phyloP scores from a whole-genome alignment of 176 grass and related monocot genomes.

The Thinopyrum elongatum region DNA sequence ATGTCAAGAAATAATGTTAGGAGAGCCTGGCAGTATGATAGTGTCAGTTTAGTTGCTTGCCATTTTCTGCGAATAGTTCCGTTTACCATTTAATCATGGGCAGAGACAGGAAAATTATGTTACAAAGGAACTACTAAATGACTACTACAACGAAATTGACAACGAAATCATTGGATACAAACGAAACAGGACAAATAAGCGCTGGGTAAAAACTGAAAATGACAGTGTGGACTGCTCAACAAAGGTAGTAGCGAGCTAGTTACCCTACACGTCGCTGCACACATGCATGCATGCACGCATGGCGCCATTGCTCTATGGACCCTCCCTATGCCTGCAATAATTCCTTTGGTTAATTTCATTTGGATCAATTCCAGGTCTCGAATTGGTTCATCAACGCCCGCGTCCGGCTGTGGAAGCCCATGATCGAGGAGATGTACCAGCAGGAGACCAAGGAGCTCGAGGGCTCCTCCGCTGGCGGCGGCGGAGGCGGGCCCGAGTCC shows the following conservation, averaged over 20 bases:
- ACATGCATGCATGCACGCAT: conserved; percentile 43
- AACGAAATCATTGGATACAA: conserved; percentile 4
- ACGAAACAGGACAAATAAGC: conserved; percentile 21
- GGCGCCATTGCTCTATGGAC: conserved; percentile 31
- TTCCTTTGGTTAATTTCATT: conserved; percentile 35
- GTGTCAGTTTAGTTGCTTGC: not conserved
- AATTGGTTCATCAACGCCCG: conserved; percentile 99
- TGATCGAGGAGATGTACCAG: conserved; percentile 99
- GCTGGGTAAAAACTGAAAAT: conserved; percentile 29
- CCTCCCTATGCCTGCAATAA: conserved; percentile 40
- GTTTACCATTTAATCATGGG: not conserved
- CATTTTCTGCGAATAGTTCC: not conserved
- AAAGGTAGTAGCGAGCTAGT: not conserved
- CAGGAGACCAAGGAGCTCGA: conserved; percentile 80
- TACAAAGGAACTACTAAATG: conserved; percentile 9
- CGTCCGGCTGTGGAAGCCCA: conserved; percentile 98
- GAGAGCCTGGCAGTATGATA: not conserved
- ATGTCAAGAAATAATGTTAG: not conserved
- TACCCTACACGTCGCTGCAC: conserved; percentile 26
- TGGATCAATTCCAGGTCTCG: conserved; percentile 69
- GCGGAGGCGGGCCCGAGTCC: conserved; percentile 31
- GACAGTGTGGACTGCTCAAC: not conserved
- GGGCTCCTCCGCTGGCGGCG: conserved; percentile 49
- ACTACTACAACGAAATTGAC: not conserved
- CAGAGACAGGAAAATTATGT: not conserved